These are phyloP conservation scores for Penicillium alfredii DNA, from an alignment of 495 filamentous ascomycete species.

Conservation along the genomic window DNA sequence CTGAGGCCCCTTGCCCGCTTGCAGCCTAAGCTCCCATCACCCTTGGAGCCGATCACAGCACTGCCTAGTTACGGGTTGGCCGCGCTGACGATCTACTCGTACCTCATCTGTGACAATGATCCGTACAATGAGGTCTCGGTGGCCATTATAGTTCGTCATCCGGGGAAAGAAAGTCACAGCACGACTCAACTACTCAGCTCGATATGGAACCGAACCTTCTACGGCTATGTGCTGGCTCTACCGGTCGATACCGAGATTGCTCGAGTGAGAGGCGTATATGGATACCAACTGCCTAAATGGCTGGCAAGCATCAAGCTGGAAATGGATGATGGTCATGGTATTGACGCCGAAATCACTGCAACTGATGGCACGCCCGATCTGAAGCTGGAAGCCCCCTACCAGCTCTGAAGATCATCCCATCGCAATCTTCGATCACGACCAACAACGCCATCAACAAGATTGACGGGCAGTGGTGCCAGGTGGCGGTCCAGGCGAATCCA, in stretches of 20 bases:
- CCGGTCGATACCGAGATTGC: conserved; percentile 12
- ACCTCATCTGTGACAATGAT: conserved; percentile 9
- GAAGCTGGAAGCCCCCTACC: conserved; percentile 1
- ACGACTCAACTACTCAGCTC: conserved; percentile 9
- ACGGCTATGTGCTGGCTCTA: conserved; percentile 9
- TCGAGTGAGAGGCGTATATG: conserved; percentile 9
- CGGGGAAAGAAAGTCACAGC: conserved; percentile 6
- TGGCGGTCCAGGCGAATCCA: conserved; percentile 8
- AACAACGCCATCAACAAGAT: conserved; percentile 14
- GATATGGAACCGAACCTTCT: conserved; percentile 11
- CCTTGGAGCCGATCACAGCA: conserved; percentile 11
- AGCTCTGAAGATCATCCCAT: conserved; percentile 5
- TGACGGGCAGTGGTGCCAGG: conserved; percentile 8
- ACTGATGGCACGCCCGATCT: conserved; percentile 6
- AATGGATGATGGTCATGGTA: conserved; percentile 2
- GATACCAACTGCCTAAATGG: conserved; percentile 13
- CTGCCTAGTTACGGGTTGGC: conserved; percentile 9
- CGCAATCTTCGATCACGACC: conserved; percentile 6
- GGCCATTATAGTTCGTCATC: conserved; percentile 10
- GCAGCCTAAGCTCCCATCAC: conserved; percentile 6
- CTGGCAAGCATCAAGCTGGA: conserved; percentile 9
- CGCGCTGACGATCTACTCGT: conserved; percentile 9
- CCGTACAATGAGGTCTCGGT: conserved; percentile 12
- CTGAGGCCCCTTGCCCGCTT: conserved; percentile 5
- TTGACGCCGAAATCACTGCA: conserved; percentile 4